Evolutionary conservation across 2,329 filamentous ascomycete genomes (phyloP), one percentile per base, ranked within the genome.

Genomic region (Hypoxylon sp.): DNA sequence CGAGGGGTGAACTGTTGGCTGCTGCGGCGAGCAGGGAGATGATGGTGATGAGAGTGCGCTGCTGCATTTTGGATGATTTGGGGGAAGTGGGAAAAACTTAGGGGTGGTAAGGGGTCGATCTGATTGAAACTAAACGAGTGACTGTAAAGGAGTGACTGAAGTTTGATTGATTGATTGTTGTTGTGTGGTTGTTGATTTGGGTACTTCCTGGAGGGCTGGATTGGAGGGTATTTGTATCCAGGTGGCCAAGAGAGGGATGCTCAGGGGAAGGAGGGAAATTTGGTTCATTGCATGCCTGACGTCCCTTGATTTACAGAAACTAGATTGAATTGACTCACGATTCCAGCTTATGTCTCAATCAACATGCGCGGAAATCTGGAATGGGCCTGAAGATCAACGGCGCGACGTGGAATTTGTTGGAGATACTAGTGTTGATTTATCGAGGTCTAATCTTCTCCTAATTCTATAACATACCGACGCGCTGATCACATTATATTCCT

Each of bases 281-380:
- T 62, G 50, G 43, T 60, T 60, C 57, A 46, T 46, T 43, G 11
- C 61, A 62, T 70, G 32, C 61, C 65, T 65, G n/a, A 9, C 32
- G 43, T 64, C 68, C 63, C 65, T 69, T 52, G 45, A 65, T 57
- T 52, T 45, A 43, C 49, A 43, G n/a, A 9, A 93, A 92, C 77
- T 93, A 90, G 90, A 85, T 93, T 14, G 91, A 91, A 0, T 77
- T 93, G 46, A 93, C 90, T 1, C 86, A 87, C 51, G 87, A 87
- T 57, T 86, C 89, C 0, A 89, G 93, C 17, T 11, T 41, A 17
- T 70, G 68, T 71, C 68, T 71, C 53, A 62, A 52, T 30, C 11
- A 4, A 25, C 6, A 30, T 11, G 60, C 50, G 19, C 11, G 9
- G 4, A 46, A 41, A 17, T 17, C 11, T 56, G 19, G 10, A 21